Evolutionary conservation across 2,329 filamentous ascomycete species (phyloP).

Genomic region (Lasiodiplodia sp.): DNA sequence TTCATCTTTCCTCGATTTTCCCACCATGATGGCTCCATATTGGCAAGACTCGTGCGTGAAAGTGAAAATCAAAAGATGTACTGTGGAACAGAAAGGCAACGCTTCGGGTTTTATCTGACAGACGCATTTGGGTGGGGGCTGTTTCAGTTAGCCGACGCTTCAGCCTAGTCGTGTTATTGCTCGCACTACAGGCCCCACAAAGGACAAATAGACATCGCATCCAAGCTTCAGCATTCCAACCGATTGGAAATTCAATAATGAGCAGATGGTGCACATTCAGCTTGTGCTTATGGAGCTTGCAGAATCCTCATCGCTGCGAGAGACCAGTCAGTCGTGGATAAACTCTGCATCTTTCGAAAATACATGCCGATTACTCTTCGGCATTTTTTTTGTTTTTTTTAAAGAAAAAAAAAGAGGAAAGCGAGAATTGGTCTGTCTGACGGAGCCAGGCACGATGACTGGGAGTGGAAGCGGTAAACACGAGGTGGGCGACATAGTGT

Average conservation of each 20-base stretch:
- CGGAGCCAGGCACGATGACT: no score
- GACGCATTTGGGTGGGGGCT: background rate
- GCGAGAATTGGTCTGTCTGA: no score
- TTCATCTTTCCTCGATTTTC: background rate
- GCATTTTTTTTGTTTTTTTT: no score
- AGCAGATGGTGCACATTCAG: no score
- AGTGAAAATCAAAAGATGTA: background rate
- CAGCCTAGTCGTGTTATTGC: background rate
- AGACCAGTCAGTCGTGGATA: background rate
- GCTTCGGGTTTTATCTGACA: background rate
- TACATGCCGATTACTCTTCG: background rate
- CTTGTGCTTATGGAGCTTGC: background rate
- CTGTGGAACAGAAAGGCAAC: background rate
- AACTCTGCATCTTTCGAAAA: background rate
- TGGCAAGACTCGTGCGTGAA: background rate
- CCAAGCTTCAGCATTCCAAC: no score
- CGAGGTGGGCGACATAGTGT: background rate
- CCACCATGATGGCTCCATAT: background rate
- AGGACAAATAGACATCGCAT: background rate
- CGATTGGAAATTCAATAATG: no score
- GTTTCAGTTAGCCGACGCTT: background rate
- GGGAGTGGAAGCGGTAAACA: background rate
- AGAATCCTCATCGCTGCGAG: background rate
- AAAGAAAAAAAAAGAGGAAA: no score
- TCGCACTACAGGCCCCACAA: background rate